Evolutionary conservation across 495 filamentous ascomycete species (phyloP).

Genomic region (Stereocaulon alpinum): DNA sequence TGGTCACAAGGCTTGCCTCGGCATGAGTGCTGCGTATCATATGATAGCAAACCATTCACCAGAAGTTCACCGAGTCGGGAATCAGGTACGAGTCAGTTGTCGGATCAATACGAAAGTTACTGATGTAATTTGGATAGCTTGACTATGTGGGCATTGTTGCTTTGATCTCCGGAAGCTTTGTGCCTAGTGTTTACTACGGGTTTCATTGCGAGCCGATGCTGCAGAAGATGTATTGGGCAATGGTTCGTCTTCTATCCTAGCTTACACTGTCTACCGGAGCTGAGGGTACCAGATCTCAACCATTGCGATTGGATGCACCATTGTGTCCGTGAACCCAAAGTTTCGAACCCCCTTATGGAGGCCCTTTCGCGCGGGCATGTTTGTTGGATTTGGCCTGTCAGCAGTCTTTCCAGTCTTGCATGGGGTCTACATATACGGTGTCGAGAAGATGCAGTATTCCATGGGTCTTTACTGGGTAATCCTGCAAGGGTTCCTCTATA

Average conservation of each 20-base stretch:
- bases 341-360: conserved; percentile 77
- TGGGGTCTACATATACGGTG: conserved; percentile 53
- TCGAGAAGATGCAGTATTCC: conserved; percentile 45
- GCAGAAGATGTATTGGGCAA: conserved; percentile 34
- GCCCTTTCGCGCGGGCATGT: conserved; percentile 83
- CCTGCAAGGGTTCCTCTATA: conserved; percentile 71
- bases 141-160: conserved; percentile 44
- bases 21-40: conserved; percentile 31
- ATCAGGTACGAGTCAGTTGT: too few relatives aligned
- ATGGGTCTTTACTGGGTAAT: conserved; percentile 82
- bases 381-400: conserved; percentile 77
- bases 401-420: conserved; percentile 73
- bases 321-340: conserved; percentile 62
- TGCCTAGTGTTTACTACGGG: conserved; percentile 43
- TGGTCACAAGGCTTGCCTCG: too few relatives aligned
- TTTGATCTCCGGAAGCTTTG: conserved; percentile 41
- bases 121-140: conserved; percentile 29
- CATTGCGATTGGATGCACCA: conserved; percentile 62
- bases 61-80: conserved; percentile 18
- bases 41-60: conserved; percentile 40
- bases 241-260: conserved; percentile 36
- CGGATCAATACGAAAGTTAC: too few relatives aligned
- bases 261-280: conserved; percentile 40
- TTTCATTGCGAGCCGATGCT: conserved; percentile 33
- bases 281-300: conserved; percentile 59